Conservation (phyloP, 345 rosid genomes). For the Citrus reticulata region DNA sequence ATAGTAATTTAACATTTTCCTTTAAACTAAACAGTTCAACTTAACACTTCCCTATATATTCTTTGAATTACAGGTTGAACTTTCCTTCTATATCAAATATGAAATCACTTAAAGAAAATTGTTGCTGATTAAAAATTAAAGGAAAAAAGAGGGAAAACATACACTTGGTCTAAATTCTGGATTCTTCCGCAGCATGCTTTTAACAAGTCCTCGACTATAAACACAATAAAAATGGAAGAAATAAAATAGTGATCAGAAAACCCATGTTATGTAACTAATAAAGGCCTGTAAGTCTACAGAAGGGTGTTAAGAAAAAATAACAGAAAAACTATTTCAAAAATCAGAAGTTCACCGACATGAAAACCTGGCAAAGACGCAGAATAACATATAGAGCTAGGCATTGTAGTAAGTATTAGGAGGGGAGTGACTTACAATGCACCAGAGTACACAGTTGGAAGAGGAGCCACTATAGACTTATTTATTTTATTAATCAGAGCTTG, state of each 20-base stretch:
- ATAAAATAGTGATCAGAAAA: slow-evolving; percentile 6
- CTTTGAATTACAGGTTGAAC: neutral
- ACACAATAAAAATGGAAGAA: slow-evolving; percentile 18
- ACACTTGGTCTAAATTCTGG: slow-evolving; percentile 95
- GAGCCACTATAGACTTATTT: slow-evolving; percentile 82
- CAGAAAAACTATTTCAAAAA: neutral
- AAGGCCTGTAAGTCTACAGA: neutral
- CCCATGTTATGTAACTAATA: neutral
- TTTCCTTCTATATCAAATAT: neutral
- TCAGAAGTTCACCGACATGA: neutral
- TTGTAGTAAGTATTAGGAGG: neutral
- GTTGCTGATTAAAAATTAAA: neutral
- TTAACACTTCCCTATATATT: neutral
- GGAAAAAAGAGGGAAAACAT: slow-evolving; percentile 20
- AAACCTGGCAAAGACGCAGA: neutral
- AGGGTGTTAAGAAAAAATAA: neutral
- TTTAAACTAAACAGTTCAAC: neutral
- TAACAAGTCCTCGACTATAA: slow-evolving; percentile 84
- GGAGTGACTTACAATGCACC: slow-evolving; percentile 68
- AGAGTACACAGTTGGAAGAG: slow-evolving; percentile 86
- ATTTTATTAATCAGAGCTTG: slow-evolving; percentile 88
- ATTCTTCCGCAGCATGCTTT: slow-evolving; percentile 94
- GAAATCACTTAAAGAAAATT: neutral
- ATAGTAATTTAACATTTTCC: no score
- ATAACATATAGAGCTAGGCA: neutral